Evolutionary conservation across 1,139 yeast genomes (phyloP), one percentile per base, ranked within the genome.

Genomic region (Saccharomyces hybrid): DNA sequence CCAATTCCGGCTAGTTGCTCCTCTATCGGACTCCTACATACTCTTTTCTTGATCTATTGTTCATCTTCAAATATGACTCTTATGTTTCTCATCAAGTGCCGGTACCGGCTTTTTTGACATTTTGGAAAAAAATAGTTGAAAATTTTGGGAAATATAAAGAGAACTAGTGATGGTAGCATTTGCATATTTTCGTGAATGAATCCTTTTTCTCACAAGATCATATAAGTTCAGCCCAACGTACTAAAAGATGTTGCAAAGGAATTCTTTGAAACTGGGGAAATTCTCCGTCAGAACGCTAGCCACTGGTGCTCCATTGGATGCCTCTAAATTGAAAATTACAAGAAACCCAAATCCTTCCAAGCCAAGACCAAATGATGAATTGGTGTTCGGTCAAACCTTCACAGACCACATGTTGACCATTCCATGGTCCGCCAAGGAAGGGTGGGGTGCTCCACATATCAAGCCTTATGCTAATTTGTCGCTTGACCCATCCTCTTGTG

Each of bases 401-500:
- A 86, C 96, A 56, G 79, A 91, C 73, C 97, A 91, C 71, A 91
- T 91, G 86, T 77, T 91, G 69, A 81, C 87, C 64, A 74, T 88
- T 55, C 91, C 88, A 68, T 91, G 97, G 96, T 81, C 82, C 57
- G 76, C 75, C 31, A 78, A 77, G 56, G 68, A 72, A 1, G 98
- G 98, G 47, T 91, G 98, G 98, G 85, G 77, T 7, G 74, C 80
- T 28, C 98, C 98, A 48, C 80, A 80, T 66, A 90, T 91, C 69
- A 80, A 80, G 63, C 97, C 97, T 41, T 89, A 88, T 73, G 93
- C 84, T 55, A 80, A 81, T 53, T 74, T 91, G 56, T 64, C 75
- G 32, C 73, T 91, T 55, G 96, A 89, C 65, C 98, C 98, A 47
- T 84, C 97, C n/a, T 75, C 95, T 12, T 80, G 86, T 69, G 97